Percentiles rank a stretch among this genome's conserved stretches.
These are phyloP conservation scores for Laburnicola sp. DNA, from an alignment of 2,329 filamentous ascomycete genomes.

Conservation along the genomic window DNA sequence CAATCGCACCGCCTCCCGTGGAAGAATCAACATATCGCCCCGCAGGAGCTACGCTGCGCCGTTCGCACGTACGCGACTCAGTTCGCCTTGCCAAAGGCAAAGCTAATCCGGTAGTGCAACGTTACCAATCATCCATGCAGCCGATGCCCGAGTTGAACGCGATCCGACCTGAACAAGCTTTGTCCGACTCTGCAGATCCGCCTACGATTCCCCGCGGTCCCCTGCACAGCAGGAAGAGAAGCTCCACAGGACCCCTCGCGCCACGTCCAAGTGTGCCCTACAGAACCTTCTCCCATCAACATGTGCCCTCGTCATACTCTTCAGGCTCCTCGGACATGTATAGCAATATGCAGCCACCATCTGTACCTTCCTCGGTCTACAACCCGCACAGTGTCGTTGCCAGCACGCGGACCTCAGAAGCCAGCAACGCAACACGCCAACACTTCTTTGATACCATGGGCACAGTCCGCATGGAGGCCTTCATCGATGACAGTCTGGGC, in stretches of 20 bases:
- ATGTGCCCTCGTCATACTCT: slow-evolving; percentile 45
- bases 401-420: slow-evolving; percentile 58
- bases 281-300: slow-evolving; percentile 70
- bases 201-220: slow-evolving; percentile 71
- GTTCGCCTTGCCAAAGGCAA: slow-evolving; percentile 84
- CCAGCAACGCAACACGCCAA: slow-evolving; percentile 52
- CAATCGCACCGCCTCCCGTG: slow-evolving; percentile 37
- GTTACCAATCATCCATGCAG: slow-evolving; percentile 36
- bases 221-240: slow-evolving; percentile 80
- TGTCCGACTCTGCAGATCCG: slow-evolving; percentile 68
- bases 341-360: slow-evolving; percentile 36
- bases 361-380: slow-evolving; percentile 45
- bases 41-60: slow-evolving; percentile 48
- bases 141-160: slow-evolving; percentile 38
- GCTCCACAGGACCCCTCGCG: slow-evolving; percentile 79
- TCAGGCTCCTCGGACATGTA: slow-evolving; percentile 46
- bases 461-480: slow-evolving; percentile 95
- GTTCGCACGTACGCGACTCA: slow-evolving; percentile 76
- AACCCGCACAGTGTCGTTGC: slow-evolving; percentile 45
- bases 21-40: slow-evolving; percentile 42
- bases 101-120: slow-evolving; percentile 39
- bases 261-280: slow-evolving; percentile 69
- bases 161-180: slow-evolving; percentile 44
- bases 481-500: slow-evolving; percentile 64
- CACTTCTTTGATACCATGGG: slow-evolving; percentile 84